Evolutionary conservation across 2,329 filamentous ascomycete genomes (phyloP), one percentile per base, ranked within the genome.

Genomic region (Neocucurbitaria cava): DNA sequence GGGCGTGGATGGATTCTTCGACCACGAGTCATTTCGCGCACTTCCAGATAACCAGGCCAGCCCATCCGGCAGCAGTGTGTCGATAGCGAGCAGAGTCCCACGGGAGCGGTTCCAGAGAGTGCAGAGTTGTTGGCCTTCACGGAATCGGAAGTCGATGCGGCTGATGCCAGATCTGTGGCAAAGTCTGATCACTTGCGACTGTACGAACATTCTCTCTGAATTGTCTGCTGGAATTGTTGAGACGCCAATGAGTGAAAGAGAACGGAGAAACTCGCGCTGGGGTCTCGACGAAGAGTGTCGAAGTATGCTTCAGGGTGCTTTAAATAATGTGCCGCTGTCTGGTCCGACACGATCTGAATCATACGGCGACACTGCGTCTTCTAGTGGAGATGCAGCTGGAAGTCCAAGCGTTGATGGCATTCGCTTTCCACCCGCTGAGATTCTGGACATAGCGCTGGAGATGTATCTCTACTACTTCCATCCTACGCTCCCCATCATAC

Each of bases 391-490:
- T 57, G 68, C 59, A 11, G 65, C 59, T 48, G 57, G 61, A 31
- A 66, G 71, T 51, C 60, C 71, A 40, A 54, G 68, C 38, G 44
- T 66, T 38, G 62, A 72, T 41, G 61, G 69, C 62, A 33, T 74
- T 64, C 54, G 74, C 59, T 65, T 84, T 76, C 63, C 82, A 31
- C 81, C 81, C 2, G 79, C 81, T 3, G 82, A 84, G 58, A 80
- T 83, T 7, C 69, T 84, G 10, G 82, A 84, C 53, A 83, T 83
- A 65, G 80, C 81, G 8, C 64, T 84, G 18, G 82, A 84, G 61
- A 76, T 83, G 49, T 84, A 82, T 59, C 81, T 84, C 54, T 80
- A 81, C 43, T 80, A 81, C 31, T 83, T 83, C 53, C 81, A 84
- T 49, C 79, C 81, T 1, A 77, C 82, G 3, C 74, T 83, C 31